Base-by-base conservation (phyloP, 2,329 filamentous ascomycete genomes). In the Lachnellula willkommii region DNA sequence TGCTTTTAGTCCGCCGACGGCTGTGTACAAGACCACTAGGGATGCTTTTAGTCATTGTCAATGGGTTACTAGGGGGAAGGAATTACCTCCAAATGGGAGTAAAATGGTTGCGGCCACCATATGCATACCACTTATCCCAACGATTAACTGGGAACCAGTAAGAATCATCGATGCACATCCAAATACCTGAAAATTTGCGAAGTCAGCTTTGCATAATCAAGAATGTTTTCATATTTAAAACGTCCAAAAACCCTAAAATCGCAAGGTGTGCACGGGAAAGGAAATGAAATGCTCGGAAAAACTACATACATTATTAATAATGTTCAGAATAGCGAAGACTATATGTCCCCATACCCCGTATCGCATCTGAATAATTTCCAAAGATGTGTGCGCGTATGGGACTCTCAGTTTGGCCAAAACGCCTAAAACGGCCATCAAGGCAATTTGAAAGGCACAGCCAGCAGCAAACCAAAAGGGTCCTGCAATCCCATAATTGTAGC, bases 401-500 rank as follows among this genome's bases (percentile, higher is more conserved):
- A 78, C 75, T 40, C 76, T 68, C 36, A 78, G 71, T 62, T 79
- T 79, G 12, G 74, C 74, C 46, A 78, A 64, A 6, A 79, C 75
- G 4, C 77, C 77, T 1, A 79, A 67, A 1, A 61, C 71, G 2
- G 76, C 75, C 73, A 79, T 78, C 36, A 79, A 65, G 5, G 75
- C 75, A 53, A 79, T 77, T 63, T 79, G 74, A 50, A 77, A 78
- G 40, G 52, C 56, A n/a, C 11, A 42, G 4, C 42, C 52, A 37
- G 43, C 52, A 47, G 36, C 70, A 66, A 67, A 73, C 70, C 69
- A 73, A 53, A 65, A 56, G n/a, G 60, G 65, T 50, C 58, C 56
- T 11, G 59, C 66, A 55, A 85, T 15, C 58, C 62, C 61, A 61
- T 68, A 68, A 55, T 71, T 70, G 22, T 94, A 94, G 87, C n/a